phyloP scores from a whole-genome alignment of 441 rosid genomes.

The Euphorbia celastroides region DNA sequence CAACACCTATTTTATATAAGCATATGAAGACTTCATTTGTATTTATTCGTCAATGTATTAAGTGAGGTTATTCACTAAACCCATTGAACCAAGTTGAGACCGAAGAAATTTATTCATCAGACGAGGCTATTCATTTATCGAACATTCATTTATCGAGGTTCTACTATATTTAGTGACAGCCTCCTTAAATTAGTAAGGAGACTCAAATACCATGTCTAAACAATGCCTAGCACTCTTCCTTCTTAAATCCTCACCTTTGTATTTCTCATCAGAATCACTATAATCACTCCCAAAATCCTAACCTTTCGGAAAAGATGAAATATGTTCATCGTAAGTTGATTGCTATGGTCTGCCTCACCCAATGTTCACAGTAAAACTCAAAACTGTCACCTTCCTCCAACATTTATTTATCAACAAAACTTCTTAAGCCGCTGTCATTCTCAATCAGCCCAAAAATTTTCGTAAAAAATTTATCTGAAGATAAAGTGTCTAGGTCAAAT shows the following conservation, averaged over 20 bases:
- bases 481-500: no score
- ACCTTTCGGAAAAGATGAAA: background rate
- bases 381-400: background rate
- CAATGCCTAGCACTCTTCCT: background rate
- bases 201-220: background rate
- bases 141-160: no score
- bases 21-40: no score
- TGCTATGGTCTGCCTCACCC: background rate
- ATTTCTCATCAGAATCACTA: background rate
- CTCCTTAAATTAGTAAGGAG: background rate
- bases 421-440: background rate
- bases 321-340: background rate
- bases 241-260: background rate
- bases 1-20: no score
- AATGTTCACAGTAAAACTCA: background rate
- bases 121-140: no score
- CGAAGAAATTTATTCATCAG: no score
- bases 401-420: background rate
- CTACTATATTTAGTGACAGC: background rate
- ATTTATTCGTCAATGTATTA: no score
- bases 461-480: no score
- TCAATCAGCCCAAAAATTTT: background rate
- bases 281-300: background rate
- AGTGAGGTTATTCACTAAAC: no score
- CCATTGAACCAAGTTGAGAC: no score